Evolutionary conservation across 2,329 filamentous ascomycete species (phyloP), one percentile per base, ranked within the genome.

Genomic region (Curvularia sp.): DNA sequence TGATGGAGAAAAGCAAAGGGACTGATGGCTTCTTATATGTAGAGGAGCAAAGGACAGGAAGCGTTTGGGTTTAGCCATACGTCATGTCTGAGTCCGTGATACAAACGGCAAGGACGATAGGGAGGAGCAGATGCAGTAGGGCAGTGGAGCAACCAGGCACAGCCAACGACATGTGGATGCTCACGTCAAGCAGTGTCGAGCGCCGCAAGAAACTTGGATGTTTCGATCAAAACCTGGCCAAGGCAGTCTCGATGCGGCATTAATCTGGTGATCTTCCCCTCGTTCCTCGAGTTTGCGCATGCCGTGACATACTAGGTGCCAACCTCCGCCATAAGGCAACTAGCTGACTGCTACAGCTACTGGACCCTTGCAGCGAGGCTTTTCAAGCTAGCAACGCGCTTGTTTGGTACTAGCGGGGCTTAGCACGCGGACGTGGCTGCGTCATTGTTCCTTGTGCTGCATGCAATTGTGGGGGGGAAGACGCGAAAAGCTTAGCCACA

Each of bases 401-500:
- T 8, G 51, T 60, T 43, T 52, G 59, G 51, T 45, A 19, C 45
- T 60, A 53, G 59, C 54, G 63, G 62, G 48, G 57, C 25, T 32
- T 49, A 61, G 65, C 64, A 65, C 59, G 59, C 56, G 59, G 58
- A 55, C 43, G 42, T 48, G 47, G 53, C 58, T 71, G 69, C 72
- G 70, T 74, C 72, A 74, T 72, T 64, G 28, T 49, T 10, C 53
- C 36, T 50, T 58, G 52, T 48, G 32, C 36, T 57, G 61, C 61
- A 61, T 54, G 59, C 28, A 57, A 65, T 59, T 53, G 58, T 63
- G 67, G 66, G 66, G 68, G n/a, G n/a, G n/a, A n/a, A n/a, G n/a
- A 59, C 61, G 60, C 19, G 10, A 43, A 60, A 70, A 69, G 67
- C 68, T 71, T 70, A 67, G 59, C 59, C 58, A 57, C 55, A 41